Percentiles rank a stretch among this genome's conserved stretches.
These are phyloP conservation scores for Rubia occidens DNA, from an alignment of 305 asterid species.

Conservation along the genomic window DNA sequence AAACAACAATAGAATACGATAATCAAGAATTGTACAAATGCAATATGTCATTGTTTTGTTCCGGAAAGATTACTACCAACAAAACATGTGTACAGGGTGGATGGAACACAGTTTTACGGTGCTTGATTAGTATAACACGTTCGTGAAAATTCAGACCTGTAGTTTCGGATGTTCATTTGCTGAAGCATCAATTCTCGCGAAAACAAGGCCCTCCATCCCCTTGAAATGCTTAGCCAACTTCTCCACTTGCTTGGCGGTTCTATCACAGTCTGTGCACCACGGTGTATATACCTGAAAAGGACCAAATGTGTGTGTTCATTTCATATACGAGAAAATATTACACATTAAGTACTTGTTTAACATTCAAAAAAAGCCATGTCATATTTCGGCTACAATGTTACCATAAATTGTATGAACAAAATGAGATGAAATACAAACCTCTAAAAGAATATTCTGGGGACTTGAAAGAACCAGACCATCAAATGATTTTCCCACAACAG, in stretches of 20 bases:
- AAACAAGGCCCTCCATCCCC: conserved; percentile 65
- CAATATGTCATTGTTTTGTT: background rate
- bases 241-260: conserved; percentile 77
- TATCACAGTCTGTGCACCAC: conserved; percentile 89
- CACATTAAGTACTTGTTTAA: background rate
- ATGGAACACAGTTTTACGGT: background rate
- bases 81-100: no score
- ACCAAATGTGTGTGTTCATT: background rate
- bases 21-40: background rate
- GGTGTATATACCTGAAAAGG: conserved; percentile 67
- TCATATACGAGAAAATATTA: background rate
- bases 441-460: conserved; percentile 53
- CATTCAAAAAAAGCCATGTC: background rate
- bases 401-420: background rate
- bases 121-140: background rate
- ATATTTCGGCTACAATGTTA: background rate
- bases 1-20: conserved; percentile 6
- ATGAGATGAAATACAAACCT: conserved; percentile 37
- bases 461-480: conserved; percentile 58
- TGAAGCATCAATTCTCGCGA: conserved; percentile 85
- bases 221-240: conserved; percentile 91
- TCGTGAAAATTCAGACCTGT: conserved; percentile 31
- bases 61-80: no score
- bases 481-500: conserved; percentile 78
- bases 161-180: conserved; percentile 69